Conservation (phyloP, 2,329 filamentous ascomycete genomes). For the Epichloe aotearoae region DNA sequence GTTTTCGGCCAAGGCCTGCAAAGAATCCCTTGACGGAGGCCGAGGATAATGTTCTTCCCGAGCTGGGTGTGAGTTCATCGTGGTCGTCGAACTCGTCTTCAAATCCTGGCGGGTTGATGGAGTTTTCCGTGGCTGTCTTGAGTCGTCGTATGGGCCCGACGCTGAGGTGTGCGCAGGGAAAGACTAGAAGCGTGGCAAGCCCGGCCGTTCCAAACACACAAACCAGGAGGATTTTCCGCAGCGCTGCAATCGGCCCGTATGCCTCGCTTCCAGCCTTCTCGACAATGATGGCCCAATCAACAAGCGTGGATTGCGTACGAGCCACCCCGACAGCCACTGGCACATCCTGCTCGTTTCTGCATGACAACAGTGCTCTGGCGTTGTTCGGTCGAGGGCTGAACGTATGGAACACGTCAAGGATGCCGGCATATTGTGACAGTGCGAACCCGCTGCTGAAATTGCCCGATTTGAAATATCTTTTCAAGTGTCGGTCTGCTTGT, state of each 20-base stretch:
- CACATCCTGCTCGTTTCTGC: constrained; percentile 57
- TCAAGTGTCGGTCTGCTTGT: constrained; percentile 33
- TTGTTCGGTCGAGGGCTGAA: constrained; percentile 42
- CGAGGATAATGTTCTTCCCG: constrained; percentile 28
- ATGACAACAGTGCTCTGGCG: constrained; percentile 54
- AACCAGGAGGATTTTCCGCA: constrained; percentile 69
- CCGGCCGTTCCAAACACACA: constrained; percentile 78
- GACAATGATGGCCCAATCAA: constrained; percentile 72
- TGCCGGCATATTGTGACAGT: constrained; percentile 48
- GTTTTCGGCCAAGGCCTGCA: constrained; percentile 22
- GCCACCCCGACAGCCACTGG: constrained; percentile 72
- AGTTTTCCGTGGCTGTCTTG: constrained; percentile 61
- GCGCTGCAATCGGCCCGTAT: constrained; percentile 56
- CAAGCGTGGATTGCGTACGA: constrained; percentile 50
- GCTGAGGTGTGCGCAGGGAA: constrained; percentile 70
- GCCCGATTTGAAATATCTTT: constrained; percentile 20
- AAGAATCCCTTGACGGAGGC: constrained; percentile 31
- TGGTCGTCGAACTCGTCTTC: constrained; percentile 33
- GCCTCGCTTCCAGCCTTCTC: constrained; percentile 66
- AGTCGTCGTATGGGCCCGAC: constrained; percentile 68
- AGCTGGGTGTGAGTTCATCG: constrained; percentile 30
- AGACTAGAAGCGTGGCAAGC: constrained; percentile 54
- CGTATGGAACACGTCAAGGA: constrained; percentile 43
- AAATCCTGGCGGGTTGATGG: constrained; percentile 53
- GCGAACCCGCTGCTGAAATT: constrained; percentile 40